Conservation (phyloP, 2,329 filamentous ascomycete species). For the Lecanicillium sp. region DNA sequence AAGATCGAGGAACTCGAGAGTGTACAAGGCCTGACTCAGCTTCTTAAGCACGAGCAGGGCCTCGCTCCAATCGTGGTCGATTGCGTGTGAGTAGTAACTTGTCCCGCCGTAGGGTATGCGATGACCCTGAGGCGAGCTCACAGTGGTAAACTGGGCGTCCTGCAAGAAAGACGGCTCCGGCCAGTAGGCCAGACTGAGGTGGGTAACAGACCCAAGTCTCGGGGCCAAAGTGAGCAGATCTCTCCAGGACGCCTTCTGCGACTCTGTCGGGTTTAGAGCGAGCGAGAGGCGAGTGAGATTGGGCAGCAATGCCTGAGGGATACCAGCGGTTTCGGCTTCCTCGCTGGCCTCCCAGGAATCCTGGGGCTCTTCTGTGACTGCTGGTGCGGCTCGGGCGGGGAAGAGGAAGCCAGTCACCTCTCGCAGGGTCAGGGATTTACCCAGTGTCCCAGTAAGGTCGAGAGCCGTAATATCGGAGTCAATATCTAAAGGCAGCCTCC, state of each 20-base stretch:
- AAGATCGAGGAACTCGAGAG: constrained; percentile 55
- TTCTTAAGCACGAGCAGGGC: constrained; percentile 49
- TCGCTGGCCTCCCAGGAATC: constrained; percentile 50
- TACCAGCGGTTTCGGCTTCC: constrained; percentile 17
- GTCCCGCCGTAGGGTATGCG: constrained; percentile 49
- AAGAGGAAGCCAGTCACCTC: constrained; percentile 48
- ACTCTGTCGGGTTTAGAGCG: constrained; percentile 35
- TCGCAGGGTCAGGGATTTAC: constrained; percentile 44
- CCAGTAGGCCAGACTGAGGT: constrained; percentile 58
- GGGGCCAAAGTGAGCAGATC: constrained; percentile 49
- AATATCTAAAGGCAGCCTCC: background rate
- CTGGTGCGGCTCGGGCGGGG: constrained; percentile 24
- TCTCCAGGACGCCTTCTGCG: constrained; percentile 46
- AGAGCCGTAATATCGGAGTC: constrained; percentile 37
- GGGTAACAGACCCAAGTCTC: constrained; percentile 49
- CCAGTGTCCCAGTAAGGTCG: constrained; percentile 48
- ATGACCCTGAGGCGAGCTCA: constrained; percentile 38
- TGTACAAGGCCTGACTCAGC: constrained; percentile 49
- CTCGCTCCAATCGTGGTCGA: constrained; percentile 56
- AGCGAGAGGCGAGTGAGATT: constrained; percentile 57
- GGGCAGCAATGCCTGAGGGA: constrained; percentile 40
- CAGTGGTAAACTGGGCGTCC: constrained; percentile 42
- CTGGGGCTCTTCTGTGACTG: constrained; percentile 27
- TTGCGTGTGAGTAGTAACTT: constrained; percentile 49
- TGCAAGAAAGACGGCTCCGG: constrained; percentile 54